Conservation (phyloP, 208 protist species). For the Angomonas desouzai region DNA sequence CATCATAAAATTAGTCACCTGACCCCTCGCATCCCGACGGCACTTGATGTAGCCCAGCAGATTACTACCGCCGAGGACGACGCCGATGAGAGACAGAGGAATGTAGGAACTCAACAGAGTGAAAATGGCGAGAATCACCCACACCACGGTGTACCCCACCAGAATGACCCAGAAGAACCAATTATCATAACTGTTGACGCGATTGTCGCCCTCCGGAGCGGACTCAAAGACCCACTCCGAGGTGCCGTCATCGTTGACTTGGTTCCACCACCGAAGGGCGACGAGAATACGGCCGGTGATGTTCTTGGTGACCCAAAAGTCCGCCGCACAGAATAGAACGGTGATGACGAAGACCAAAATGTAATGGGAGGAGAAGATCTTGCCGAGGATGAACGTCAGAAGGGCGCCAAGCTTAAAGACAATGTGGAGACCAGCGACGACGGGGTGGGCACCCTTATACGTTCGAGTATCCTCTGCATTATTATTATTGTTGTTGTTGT, state of each 20-base stretch:
- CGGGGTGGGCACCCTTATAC: constrained; percentile 82
- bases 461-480: constrained; percentile 22
- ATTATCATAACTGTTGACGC: constrained; percentile 74
- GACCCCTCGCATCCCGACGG: constrained; percentile 60
- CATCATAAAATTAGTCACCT: constrained; percentile 58
- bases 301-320: constrained; percentile 97
- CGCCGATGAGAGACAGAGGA: constrained; percentile 57
- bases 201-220: constrained; percentile 43
- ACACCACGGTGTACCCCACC: constrained; percentile 40
- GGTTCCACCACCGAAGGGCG: constrained; percentile 94
- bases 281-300: constrained; percentile 92
- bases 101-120: constrained; percentile 63
- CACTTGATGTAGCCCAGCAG: constrained; percentile 86
- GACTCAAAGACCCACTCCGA: constrained; percentile 94
- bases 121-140: constrained; percentile 68
- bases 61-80: constrained; percentile 57
- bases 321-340: constrained; percentile 81
- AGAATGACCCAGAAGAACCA: constrained; percentile 82
- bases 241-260: constrained; percentile 89
- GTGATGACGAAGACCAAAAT: constrained; percentile 85
- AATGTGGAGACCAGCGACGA: constrained; percentile 85
- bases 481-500: not conserved
- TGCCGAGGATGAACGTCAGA: constrained; percentile 76
- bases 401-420: constrained; percentile 81
- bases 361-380: constrained; percentile 54